A percentile compares a stretch with the other conserved stretches of the same genome.
Conservation (phyloP, 352 stramenopile genomes). For the Phytophthora fragariaefolia region DNA sequence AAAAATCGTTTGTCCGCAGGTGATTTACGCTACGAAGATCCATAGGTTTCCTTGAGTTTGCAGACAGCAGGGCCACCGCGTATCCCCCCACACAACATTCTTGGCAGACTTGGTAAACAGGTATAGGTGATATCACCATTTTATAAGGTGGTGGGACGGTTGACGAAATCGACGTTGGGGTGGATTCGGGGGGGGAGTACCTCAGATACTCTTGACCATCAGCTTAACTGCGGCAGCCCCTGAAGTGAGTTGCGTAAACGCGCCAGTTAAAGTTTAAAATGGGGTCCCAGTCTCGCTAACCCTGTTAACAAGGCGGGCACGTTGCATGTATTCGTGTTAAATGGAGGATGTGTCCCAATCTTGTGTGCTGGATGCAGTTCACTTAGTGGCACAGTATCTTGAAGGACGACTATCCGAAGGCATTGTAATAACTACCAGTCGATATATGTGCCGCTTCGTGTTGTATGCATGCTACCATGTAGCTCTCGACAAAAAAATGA, state of each 20-base stretch:
- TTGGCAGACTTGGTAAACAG: conserved; percentile 14
- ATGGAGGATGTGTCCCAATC: not conserved
- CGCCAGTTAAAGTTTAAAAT: not conserved
- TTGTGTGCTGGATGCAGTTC: conserved; percentile 3
- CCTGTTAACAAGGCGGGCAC: conserved; percentile 3
- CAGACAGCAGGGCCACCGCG: conserved; percentile 1
- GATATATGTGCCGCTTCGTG: conserved; percentile 10
- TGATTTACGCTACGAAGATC: not conserved
- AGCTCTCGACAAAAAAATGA: conserved; percentile 19
- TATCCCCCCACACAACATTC: not conserved
- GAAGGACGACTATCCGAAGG: conserved; percentile 1
- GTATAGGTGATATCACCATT: not conserved
- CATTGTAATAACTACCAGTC: conserved; percentile 1
- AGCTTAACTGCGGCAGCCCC: conserved; percentile 9
- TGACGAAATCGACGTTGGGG: not conserved
- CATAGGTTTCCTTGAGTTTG: not conserved
- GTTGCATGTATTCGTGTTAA: not conserved
- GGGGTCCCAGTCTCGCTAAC: conserved; percentile 1
- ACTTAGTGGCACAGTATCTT: conserved; percentile 8
- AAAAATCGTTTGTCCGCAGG: conserved; percentile 12
- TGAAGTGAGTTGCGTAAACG: conserved; percentile 14
- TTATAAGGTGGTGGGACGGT: not conserved
- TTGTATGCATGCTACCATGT: conserved; percentile 5
- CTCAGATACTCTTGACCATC: not conserved
- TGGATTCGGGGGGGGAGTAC: too few relatives aligned